phyloP scores from a whole-genome alignment of 805 yeast genomes.

The Candida sanyiensis region DNA sequence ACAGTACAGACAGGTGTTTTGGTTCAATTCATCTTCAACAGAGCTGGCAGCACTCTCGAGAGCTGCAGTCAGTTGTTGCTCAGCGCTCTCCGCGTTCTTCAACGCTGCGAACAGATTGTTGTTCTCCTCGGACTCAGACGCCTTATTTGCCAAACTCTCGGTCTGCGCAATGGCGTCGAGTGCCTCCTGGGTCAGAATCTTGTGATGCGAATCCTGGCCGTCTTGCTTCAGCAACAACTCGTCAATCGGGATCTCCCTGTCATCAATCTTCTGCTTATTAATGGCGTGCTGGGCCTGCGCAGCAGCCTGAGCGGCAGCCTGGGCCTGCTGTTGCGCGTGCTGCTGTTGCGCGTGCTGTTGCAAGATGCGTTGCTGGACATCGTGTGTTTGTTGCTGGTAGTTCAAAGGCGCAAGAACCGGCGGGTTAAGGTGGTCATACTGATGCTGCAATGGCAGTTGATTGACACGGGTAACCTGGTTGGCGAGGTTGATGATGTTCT shows the following conservation, averaged over 20 bases:
- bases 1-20: slow-evolving; percentile 21
- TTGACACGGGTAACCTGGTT: slow-evolving; percentile 9
- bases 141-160: slow-evolving; percentile 6
- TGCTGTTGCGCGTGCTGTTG: slow-evolving; percentile 13
- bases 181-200: slow-evolving; percentile 9
- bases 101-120: slow-evolving; percentile 16
- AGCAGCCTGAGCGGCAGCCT: slow-evolving; percentile 10
- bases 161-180: slow-evolving; percentile 11
- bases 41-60: neutral
- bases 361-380: slow-evolving; percentile 9
- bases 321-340: slow-evolving; percentile 10
- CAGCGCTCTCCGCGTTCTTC: slow-evolving; percentile 12
- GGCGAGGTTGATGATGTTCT: slow-evolving; percentile 12
- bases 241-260: slow-evolving; percentile 16
- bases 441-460: slow-evolving; percentile 9
- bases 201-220: slow-evolving; percentile 7
- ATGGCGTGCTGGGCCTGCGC: slow-evolving; percentile 9
- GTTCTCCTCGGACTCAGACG: slow-evolving; percentile 10
- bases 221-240: slow-evolving; percentile 14
- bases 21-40: slow-evolving; percentile 9
- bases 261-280: slow-evolving; percentile 11
- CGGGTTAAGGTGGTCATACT: slow-evolving; percentile 5
- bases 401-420: slow-evolving; percentile 12
- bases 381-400: slow-evolving; percentile 9
- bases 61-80: slow-evolving; percentile 3